Evolutionary conservation across 2,329 filamentous ascomycete genomes (phyloP), one percentile per base, ranked within the genome.

Genomic region (Colletotrichum simmondsii): DNA sequence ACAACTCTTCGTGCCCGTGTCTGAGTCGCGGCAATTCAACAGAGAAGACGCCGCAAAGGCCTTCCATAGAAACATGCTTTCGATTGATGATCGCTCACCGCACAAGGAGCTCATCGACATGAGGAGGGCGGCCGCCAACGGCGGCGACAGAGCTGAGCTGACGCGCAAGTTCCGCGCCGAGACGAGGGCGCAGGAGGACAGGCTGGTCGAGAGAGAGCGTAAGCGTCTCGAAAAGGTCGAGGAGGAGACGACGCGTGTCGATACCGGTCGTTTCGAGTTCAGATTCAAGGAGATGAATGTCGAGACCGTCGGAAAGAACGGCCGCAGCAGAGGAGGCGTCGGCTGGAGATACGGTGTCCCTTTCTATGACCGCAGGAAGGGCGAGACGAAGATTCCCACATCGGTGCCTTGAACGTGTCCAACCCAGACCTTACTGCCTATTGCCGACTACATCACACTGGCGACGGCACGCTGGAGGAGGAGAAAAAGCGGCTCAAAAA

Each of bases 341-440:
- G 92, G 92, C 24, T 91, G 88, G 87, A 84, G 90, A 72, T 93
- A 93, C 76, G 92, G 92, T 73, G 87, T 87, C 73, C 91, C 92
- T 12, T 85, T 86, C 75, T 85, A 89, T 78, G 92, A 93, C 78
- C 87, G 92, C 69, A 89, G 87, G 82, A 89, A 87, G 76, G 91
- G 89, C n/a, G 78, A 88, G 79, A 82, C 92, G 83, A 93, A 93
- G 87, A 93, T 93, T 78, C 91, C 92, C 26, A 92, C 88, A 46
- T 88, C 85, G 65, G 90, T 92, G 67, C 88, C 87, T 72, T 90
- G 76, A 85, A 57, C 62, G 65, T 22, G 14, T 8, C 2, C 14
- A 42, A 16, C 42, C 19, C 32, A 59, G 28, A 14, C 32, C n/a
- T 42, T n/a, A 22, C 26, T 37, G 22, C 28, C 28, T n/a, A 14